Evolutionary conservation across 148 eudicot genomes (phyloP), one percentile per base, ranked within the genome.

Genomic region (Cornus florida): DNA sequence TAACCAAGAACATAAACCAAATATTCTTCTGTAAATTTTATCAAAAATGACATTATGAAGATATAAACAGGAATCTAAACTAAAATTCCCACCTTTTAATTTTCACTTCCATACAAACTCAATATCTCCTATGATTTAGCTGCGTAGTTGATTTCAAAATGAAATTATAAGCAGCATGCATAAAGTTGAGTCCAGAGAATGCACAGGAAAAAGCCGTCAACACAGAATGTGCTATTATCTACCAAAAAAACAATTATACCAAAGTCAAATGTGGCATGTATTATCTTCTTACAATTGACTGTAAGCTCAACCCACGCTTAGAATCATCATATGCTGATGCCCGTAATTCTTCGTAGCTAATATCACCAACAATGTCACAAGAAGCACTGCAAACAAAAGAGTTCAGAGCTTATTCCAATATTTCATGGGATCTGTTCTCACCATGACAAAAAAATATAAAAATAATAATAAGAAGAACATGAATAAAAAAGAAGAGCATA

Each of bases 291-390:
- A 96, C 99, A 85, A 93, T 93, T 80, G 89, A 89, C 86, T 83
- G 97, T 82, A 96, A 78, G 84, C 79, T 80, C 79, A 86, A 73
- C 66, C 99, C 99, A 64, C 84, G 87, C 82, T 86, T 93, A 41
- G 92, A 95, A 60, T 93, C 98, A 85, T 85, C 90, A 82, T 96
- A 96, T n/a, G 97, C 99, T 65, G 81, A 83, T 79, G 95, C 98
- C 73, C 92, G 87, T 84, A 96, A 82, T 80, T 96, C 99, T 82
- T 96, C 99, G 65, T 67, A 89, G 87, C 99, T 93, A 71, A 91
- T 64, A 85, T 96, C 99, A 41, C 98, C 95, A 82, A 80, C 75
- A 75, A 96, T 89, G 86, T 96, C 98, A 83, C 99, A 96, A 69
- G 94, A 90, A 83, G 92, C 90, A 83, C 99, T 96, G 91, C 77